A percentile compares a stretch with the other conserved stretches of the same genome.
These are phyloP conservation scores for Actinidia chinensis DNA, from an alignment of 179 eudicot genomes.

Conservation along the genomic window DNA sequence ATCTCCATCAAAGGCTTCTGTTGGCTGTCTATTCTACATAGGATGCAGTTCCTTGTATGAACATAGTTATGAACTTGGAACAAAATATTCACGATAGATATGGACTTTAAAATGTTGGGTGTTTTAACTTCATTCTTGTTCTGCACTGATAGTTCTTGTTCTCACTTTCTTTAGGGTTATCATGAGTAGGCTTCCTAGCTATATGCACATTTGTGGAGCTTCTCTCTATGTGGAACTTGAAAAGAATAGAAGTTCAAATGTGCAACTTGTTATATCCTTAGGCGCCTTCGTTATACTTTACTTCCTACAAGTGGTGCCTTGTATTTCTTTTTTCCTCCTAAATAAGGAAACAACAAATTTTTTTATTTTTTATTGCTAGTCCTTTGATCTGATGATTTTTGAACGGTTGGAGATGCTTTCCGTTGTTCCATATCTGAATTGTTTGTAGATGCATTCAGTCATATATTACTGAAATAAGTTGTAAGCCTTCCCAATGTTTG, in stretches of 20 bases:
- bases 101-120: too few relatives aligned
- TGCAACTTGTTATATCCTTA: conserved; percentile 96
- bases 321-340: conserved; percentile 31
- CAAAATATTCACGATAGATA: background rate
- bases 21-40: background rate
- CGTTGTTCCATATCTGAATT: too few relatives aligned
- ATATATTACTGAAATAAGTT: background rate
- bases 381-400: background rate
- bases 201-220: conserved; percentile 73
- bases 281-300: conserved; percentile 79
- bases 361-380: background rate
- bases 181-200: conserved; percentile 55
- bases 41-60: background rate
- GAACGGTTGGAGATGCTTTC: too few relatives aligned
- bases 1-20: background rate
- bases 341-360: background rate
- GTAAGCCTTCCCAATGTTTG: background rate
- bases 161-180: conserved; percentile 50
- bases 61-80: background rate
- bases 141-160: background rate
- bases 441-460: background rate
- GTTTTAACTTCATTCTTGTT: background rate
- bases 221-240: conserved; percentile 97
- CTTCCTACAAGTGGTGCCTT: conserved; percentile 91
- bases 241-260: conserved; percentile 81